Conservation (phyloP, 225 moss, liverwort and hornwort genomes). For the Pseudisothecium myosuroides region DNA sequence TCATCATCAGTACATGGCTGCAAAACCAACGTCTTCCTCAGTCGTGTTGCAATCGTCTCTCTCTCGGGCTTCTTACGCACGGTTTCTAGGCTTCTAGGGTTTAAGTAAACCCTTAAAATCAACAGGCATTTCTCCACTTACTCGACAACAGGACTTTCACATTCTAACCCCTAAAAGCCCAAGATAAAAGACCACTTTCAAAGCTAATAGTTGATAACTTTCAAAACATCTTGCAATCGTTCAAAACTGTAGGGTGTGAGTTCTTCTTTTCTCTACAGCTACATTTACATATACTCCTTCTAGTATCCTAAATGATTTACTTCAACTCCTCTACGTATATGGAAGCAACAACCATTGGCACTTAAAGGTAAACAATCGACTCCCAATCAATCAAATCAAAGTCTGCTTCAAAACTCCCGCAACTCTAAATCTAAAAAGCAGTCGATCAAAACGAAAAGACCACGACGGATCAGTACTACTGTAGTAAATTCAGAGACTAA, state of each 20-base stretch:
- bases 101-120: neutral
- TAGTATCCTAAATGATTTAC: neutral
- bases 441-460: neutral
- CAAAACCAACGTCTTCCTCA: constrained; percentile 23
- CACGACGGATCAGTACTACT: neutral
- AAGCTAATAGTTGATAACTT: neutral
- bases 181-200: neutral
- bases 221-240: neutral
- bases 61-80: neutral
- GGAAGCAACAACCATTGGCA: neutral
- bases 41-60: neutral
- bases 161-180: neutral
- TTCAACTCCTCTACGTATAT: neutral
- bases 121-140: neutral
- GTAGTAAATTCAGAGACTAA: neutral
- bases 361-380: neutral
- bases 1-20: constrained; percentile 86
- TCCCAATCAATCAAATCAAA: neutral
- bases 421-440: neutral
- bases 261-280: neutral
- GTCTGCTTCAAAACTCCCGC: neutral
- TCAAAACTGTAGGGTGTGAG: neutral
- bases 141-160: neutral
- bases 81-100: neutral
- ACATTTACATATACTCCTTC: neutral